Conservation (phyloP, 176 grass and related monocot species). For the Guadua angustifolia region DNA sequence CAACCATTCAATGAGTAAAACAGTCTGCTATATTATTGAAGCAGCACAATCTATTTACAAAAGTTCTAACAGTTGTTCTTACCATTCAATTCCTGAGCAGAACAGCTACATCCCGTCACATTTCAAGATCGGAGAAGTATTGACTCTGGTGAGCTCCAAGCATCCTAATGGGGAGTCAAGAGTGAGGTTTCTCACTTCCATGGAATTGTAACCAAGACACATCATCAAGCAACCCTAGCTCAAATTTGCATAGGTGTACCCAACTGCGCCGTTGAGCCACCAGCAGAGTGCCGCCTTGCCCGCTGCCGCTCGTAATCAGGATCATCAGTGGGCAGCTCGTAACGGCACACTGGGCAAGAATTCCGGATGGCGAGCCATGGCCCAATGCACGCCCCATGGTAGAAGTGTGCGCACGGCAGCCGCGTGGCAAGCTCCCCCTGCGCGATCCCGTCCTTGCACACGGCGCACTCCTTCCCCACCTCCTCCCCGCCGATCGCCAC, state of each 20-base stretch:
- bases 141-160: background rate
- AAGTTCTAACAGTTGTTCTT: constrained; percentile 46
- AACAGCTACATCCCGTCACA: constrained; percentile 27
- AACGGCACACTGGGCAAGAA: constrained; percentile 71
- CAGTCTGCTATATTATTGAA: constrained; percentile 41
- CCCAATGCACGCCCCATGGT: constrained; percentile 65
- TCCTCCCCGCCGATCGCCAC: constrained; percentile 44
- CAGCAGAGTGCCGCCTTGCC: constrained; percentile 31
- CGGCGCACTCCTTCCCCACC: constrained; percentile 41
- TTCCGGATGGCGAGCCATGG: constrained; percentile 77
- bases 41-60: constrained; percentile 50
- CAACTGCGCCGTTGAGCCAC: background rate
- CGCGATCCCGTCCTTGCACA: constrained; percentile 74
- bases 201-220: constrained; percentile 30
- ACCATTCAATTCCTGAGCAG: constrained; percentile 29
- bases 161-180: constrained; percentile 22
- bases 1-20: background rate
- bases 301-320: constrained; percentile 62
- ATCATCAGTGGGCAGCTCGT: constrained; percentile 80
- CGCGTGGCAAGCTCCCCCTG: constrained; percentile 56
- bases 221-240: constrained; percentile 30
- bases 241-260: constrained; percentile 28
- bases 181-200: constrained; percentile 44
- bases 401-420: constrained; percentile 67
- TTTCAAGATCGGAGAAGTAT: constrained; percentile 21